A percentile compares a stretch with the other conserved stretches of the same genome.
phyloP scores from a whole-genome alignment of 208 protist genomes.

The Acanthamoeba culbertsoni region DNA sequence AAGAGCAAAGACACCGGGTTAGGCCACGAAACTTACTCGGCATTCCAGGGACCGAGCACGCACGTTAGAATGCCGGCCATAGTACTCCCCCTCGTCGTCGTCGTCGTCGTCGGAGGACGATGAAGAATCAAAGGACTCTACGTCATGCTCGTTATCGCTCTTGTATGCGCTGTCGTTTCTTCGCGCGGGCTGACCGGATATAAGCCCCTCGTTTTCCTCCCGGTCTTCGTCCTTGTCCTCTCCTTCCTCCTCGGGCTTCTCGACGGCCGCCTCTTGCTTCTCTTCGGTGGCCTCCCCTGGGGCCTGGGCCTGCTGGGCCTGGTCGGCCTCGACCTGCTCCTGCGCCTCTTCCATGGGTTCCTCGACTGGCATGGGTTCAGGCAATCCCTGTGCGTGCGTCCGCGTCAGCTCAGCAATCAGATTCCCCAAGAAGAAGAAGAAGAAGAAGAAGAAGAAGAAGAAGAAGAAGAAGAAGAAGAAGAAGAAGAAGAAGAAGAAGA shows the following conservation, averaged over 20 bases:
- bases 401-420: neutral
- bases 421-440: too few species aligned
- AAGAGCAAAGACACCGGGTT: neutral
- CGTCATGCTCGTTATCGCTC: conserved; percentile 24
- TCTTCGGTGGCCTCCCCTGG: neutral
- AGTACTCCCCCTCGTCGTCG: too few species aligned
- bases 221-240: neutral
- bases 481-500: neutral
- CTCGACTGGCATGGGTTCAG: neutral
- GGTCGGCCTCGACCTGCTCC: too few species aligned
- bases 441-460: neutral
- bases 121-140: neutral
- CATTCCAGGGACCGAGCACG: too few species aligned
- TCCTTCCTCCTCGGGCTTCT: neutral
- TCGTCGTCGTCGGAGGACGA: neutral
- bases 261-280: neutral
- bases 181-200: neutral
- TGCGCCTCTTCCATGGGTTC: conserved; percentile 32
- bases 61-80: too few species aligned
- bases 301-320: neutral
- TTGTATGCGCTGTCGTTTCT: neutral
- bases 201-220: neutral
- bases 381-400: neutral
- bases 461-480: neutral
- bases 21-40: too few species aligned